These are phyloP conservation scores for Leccinum ponderosum DNA, from an alignment of 1,284 basidiomycete species.

Conservation along the genomic window DNA sequence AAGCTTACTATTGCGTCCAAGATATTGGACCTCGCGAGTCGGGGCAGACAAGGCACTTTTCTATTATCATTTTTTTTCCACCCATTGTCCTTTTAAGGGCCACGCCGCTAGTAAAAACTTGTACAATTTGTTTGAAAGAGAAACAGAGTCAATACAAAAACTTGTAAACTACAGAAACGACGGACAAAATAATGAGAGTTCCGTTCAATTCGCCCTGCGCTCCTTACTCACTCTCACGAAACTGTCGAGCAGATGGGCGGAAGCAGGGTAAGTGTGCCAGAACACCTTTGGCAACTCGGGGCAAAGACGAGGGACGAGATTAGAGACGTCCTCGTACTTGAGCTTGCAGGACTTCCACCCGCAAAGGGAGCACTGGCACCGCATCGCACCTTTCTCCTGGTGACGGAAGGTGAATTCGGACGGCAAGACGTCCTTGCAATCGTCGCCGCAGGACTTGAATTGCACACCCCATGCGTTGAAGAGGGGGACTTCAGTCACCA, in stretches of 20 bases:
- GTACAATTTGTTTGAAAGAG: too few relatives aligned
- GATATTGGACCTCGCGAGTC: too few relatives aligned
- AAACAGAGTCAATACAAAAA: too few relatives aligned
- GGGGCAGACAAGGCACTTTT: too few relatives aligned
- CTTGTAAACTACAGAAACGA: too few relatives aligned
- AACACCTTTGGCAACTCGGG: neutral
- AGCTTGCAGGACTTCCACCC: neutral
- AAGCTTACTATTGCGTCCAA: too few relatives aligned
- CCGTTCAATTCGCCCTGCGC: too few relatives aligned
- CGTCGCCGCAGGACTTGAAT: neutral
- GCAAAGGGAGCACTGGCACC: neutral
- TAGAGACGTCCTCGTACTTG: neutral
- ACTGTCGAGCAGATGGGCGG: neutral
- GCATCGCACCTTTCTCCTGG: neutral
- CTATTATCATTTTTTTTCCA: too few relatives aligned
- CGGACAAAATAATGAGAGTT: too few relatives aligned
- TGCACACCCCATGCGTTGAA: neutral
- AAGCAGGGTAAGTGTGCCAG: neutral
- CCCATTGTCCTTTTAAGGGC: too few relatives aligned
- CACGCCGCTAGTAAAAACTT: too few relatives aligned
- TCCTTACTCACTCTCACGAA: neutral
- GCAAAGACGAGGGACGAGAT: neutral
- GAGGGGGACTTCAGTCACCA: neutral
- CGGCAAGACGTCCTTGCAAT: neutral
- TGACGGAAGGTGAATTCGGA: neutral